Percentiles rank a stretch among this genome's conserved stretches.
phyloP scores from a whole-genome alignment of 1,284 basidiomycete species.

The Boletus albobrunnescens region DNA sequence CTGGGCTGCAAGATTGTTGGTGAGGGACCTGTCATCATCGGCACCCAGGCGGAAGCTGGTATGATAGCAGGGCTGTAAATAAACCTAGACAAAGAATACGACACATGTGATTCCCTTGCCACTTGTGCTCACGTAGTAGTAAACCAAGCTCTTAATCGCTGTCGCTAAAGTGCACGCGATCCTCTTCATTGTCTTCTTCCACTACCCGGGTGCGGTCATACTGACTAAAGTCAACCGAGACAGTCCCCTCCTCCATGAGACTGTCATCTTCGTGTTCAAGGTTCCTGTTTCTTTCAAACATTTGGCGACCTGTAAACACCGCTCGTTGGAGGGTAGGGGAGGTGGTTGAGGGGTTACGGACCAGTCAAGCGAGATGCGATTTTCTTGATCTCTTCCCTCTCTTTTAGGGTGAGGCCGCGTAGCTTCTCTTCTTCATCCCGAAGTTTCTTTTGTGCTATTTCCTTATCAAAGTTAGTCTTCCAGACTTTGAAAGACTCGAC shows the following conservation, averaged over 20 bases:
- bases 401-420: constrained; percentile 73
- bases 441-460: constrained; percentile 55
- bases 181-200: constrained; percentile 62
- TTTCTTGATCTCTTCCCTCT: constrained; percentile 84
- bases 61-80: constrained; percentile 42
- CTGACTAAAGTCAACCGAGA: constrained; percentile 83
- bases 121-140: constrained; percentile 1
- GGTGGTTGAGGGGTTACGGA: constrained; percentile 33
- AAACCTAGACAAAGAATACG: constrained; percentile 16
- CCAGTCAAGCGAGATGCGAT: constrained; percentile 66
- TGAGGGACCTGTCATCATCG: constrained; percentile 37
- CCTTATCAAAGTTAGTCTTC: constrained; percentile 75
- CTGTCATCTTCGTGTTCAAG: constrained; percentile 67
- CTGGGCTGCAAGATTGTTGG: constrained; percentile 45
- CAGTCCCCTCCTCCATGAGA: constrained; percentile 76
- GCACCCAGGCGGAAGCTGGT: constrained; percentile 37
- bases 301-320: constrained; percentile 66
- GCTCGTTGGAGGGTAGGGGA: constrained; percentile 8
- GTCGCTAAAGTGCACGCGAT: constrained; percentile 71
- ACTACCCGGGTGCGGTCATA: constrained; percentile 67
- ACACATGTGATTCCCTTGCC: constrained; percentile 11
- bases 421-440: constrained; percentile 82
- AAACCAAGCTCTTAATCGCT: constrained; percentile 52
- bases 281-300: constrained; percentile 79
- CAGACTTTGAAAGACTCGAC: constrained; percentile 76